Conservation (phyloP, 2,329 filamentous ascomycete species). For the Sporothrix phasma region DNA sequence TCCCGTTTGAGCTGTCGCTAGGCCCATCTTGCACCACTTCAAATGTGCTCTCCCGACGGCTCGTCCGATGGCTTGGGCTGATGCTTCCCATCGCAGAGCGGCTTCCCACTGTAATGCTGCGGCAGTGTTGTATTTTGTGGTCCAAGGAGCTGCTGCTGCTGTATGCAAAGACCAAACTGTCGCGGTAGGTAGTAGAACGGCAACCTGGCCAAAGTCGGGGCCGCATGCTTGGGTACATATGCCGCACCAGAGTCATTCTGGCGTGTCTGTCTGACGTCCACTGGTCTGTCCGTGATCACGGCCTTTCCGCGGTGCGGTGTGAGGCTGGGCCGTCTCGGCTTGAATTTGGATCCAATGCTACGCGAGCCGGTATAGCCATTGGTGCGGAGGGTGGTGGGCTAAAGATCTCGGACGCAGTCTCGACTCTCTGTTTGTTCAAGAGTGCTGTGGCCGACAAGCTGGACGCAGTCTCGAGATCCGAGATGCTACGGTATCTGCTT, state of each 20-base stretch:
- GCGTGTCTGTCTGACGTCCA: neutral
- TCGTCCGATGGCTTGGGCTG: neutral
- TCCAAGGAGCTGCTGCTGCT: neutral
- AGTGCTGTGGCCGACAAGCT: neutral
- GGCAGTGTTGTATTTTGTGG: neutral
- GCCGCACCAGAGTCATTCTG: neutral
- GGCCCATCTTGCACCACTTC: neutral
- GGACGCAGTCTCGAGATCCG: neutral
- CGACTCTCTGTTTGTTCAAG: neutral
- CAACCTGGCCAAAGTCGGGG: slow-evolving; percentile 13
- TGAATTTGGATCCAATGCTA: neutral
- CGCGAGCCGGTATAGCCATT: neutral
- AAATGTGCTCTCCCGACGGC: neutral
- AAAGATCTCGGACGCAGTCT: neutral
- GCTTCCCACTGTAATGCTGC: too few species aligned
- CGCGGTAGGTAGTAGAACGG: slow-evolving; percentile 9
- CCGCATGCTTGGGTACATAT: slow-evolving; percentile 17
- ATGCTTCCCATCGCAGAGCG: too few species aligned
- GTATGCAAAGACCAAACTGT: slow-evolving; percentile 2
- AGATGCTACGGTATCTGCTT: neutral
- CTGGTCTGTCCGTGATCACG: neutral
- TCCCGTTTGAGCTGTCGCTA: neutral
- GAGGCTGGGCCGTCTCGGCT: neutral
- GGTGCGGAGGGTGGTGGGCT: neutral
- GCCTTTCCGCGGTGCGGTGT: neutral